Conservation (phyloP, 192 early-diverging fungal genomes). For the Haplosporangium gracile region DNA sequence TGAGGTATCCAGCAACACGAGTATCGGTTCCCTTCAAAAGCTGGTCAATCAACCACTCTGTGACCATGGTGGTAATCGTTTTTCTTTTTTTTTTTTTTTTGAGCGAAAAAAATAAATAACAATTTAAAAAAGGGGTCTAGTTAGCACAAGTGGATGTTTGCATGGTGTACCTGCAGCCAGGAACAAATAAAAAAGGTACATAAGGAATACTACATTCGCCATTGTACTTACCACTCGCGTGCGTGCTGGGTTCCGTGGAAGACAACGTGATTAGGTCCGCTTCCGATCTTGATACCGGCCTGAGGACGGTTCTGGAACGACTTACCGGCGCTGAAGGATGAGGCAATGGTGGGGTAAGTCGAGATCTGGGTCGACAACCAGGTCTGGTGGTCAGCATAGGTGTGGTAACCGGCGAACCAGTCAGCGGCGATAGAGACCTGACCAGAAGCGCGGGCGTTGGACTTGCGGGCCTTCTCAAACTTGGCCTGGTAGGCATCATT, state of each 20-base stretch:
- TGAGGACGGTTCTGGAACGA: conserved; percentile 30
- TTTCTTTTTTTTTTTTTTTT: neutral
- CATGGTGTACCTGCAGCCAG: neutral
- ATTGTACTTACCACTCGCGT: conserved; percentile 65
- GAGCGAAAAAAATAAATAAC: neutral
- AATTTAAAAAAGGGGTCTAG: neutral
- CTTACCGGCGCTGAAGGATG: conserved; percentile 36
- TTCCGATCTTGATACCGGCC: conserved; percentile 49
- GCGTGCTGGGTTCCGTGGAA: conserved; percentile 66
- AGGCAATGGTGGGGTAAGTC: conserved; percentile 16
- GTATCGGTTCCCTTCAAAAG: conserved; percentile 49
- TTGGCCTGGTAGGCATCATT: conserved; percentile 25
- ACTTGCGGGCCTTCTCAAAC: conserved; percentile 16
- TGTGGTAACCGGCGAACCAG: conserved; percentile 46
- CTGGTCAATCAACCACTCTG: conserved; percentile 35
- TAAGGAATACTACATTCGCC: neutral
- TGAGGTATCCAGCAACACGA: conserved; percentile 45
- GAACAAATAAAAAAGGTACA: neutral
- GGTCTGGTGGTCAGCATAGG: conserved; percentile 32
- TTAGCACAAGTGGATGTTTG: neutral
- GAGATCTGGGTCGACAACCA: conserved; percentile 40
- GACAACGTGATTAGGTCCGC: conserved; percentile 40
- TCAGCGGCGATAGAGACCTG: conserved; percentile 12
- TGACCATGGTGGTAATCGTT: conserved; percentile 56
- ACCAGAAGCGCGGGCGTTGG: conserved; percentile 4